Evolutionary conservation across 2,329 filamentous ascomycete species (phyloP).

Genomic region (Beauveria medogensis): DNA sequence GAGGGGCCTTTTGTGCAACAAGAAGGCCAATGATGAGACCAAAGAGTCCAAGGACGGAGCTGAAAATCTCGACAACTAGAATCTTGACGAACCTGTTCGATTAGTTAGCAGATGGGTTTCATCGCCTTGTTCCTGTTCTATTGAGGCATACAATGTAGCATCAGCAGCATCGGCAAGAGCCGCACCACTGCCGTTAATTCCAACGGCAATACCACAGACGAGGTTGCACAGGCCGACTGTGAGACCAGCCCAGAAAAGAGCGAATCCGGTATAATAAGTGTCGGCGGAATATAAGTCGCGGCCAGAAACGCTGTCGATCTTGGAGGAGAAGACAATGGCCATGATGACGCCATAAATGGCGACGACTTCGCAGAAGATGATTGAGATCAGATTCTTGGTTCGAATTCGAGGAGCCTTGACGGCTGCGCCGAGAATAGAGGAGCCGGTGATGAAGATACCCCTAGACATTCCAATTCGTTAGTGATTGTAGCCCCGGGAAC

Average conservation of each 20-base stretch:
- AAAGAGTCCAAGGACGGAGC: constrained; percentile 91
- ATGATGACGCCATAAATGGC: constrained; percentile 99
- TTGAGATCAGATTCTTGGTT: constrained; percentile 99
- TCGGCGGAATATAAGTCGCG: constrained; percentile 62
- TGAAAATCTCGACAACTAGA: constrained; percentile 98
- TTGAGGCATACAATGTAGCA: constrained; percentile 61
- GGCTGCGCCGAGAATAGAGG: constrained; percentile 92
- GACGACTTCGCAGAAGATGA: constrained; percentile 99
- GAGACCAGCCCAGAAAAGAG: constrained; percentile 90
- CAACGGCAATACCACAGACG: constrained; percentile 91
- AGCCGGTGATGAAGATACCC: constrained; percentile 98
- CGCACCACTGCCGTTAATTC: constrained; percentile 95
- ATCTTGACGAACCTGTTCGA: constrained; percentile 85
- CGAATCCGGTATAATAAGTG: constrained; percentile 91
- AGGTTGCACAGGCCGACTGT: constrained; percentile 95
- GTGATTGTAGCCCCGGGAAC: neutral
- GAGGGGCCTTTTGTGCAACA: constrained; percentile 72
- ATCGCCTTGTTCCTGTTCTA: neutral
- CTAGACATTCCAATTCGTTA: constrained; percentile 37
- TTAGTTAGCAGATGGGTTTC: constrained; percentile 19
- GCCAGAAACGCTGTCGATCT: constrained; percentile 59
- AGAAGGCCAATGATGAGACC: constrained; percentile 91
- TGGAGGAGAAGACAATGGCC: constrained; percentile 95
- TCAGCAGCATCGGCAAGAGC: constrained; percentile 94
- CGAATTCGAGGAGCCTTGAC: constrained; percentile 95